phyloP scores from a whole-genome alignment of 2,329 filamentous ascomycete genomes.

The Zymoseptoria passerinii region DNA sequence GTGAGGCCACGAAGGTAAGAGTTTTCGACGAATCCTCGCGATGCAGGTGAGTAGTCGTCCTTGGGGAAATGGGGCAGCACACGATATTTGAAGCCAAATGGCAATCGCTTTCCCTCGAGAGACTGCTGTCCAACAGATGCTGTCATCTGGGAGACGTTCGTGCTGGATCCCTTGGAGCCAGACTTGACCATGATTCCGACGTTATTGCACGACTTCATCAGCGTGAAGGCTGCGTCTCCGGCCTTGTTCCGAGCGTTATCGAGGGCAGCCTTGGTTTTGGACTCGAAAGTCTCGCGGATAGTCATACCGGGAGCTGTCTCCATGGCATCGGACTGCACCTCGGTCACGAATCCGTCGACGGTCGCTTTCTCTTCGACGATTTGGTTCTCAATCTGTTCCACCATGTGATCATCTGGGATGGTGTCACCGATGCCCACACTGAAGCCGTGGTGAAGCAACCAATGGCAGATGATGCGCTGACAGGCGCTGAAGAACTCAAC shows the following conservation, averaged over 20 bases:
- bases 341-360: slow-evolving; percentile 64
- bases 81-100: slow-evolving; percentile 97
- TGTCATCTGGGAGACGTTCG: slow-evolving; percentile 99
- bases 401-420: slow-evolving; percentile 79
- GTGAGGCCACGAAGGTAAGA: slow-evolving; percentile 94
- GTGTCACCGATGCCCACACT: slow-evolving; percentile 98
- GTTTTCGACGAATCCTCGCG: slow-evolving; percentile 96
- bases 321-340: slow-evolving; percentile 76
- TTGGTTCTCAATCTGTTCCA: slow-evolving; percentile 72
- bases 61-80: slow-evolving; percentile 97
- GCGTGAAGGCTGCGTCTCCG: slow-evolving; percentile 83
- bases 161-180: slow-evolving; percentile 95
- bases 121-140: slow-evolving; percentile 96
- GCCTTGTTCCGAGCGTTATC: slow-evolving; percentile 96
- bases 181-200: slow-evolving; percentile 93
- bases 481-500: slow-evolving; percentile 95
- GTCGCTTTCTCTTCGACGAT: slow-evolving; percentile 75
- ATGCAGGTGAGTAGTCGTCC: slow-evolving; percentile 96
- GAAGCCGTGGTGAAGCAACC: slow-evolving; percentile 92
- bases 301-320: slow-evolving; percentile 98
- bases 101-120: slow-evolving; percentile 96
- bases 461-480: slow-evolving; percentile 92
- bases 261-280: slow-evolving; percentile 85
- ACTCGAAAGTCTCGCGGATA: slow-evolving; percentile 95
- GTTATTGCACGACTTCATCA: slow-evolving; percentile 92